These are phyloP conservation scores for Akanthomyces dipterigenus DNA, from an alignment of 2,329 filamentous ascomycete species.

Conservation along the genomic window DNA sequence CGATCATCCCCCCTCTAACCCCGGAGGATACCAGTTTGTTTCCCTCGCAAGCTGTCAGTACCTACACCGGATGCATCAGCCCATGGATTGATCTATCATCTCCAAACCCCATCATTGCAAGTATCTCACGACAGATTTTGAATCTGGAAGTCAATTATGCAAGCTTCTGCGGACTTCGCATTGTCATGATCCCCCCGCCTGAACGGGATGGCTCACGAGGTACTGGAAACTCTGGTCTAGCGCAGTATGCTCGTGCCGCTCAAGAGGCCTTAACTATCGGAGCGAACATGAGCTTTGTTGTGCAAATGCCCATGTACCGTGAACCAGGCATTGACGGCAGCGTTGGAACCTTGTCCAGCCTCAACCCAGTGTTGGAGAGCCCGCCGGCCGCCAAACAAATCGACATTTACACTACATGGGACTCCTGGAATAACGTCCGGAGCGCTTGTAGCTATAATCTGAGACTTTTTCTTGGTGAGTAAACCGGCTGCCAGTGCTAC, in stretches of 20 bases:
- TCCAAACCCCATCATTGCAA: conserved; percentile 71
- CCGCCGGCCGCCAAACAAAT: conserved; percentile 21
- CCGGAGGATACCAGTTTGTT: conserved; percentile 72
- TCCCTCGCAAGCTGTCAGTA: conserved; percentile 61
- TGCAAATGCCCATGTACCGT: conserved; percentile 79
- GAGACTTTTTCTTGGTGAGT: conserved; percentile 77
- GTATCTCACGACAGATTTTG: conserved; percentile 82
- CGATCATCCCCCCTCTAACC: conserved; percentile 61
- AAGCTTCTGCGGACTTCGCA: conserved; percentile 85
- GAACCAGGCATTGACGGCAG: conserved; percentile 54
- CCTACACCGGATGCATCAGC: conserved; percentile 73
- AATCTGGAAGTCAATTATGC: conserved; percentile 91
- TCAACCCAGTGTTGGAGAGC: conserved; percentile 27
- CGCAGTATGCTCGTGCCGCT: conserved; percentile 78
- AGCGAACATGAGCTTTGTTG: conserved; percentile 69
- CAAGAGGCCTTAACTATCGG: conserved; percentile 71
- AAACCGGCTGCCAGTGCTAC: neutral
- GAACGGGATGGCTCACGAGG: conserved; percentile 52
- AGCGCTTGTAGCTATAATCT: conserved; percentile 78
- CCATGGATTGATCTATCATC: conserved; percentile 91
- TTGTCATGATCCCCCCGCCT: conserved; percentile 76
- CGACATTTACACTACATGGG: conserved; percentile 78
- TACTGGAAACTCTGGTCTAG: conserved; percentile 43
- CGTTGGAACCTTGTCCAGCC: conserved; percentile 44
- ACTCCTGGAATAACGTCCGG: conserved; percentile 86